These are phyloP conservation scores for Malus asiatica DNA, from an alignment of 306 rosid genomes.

Conservation along the genomic window DNA sequence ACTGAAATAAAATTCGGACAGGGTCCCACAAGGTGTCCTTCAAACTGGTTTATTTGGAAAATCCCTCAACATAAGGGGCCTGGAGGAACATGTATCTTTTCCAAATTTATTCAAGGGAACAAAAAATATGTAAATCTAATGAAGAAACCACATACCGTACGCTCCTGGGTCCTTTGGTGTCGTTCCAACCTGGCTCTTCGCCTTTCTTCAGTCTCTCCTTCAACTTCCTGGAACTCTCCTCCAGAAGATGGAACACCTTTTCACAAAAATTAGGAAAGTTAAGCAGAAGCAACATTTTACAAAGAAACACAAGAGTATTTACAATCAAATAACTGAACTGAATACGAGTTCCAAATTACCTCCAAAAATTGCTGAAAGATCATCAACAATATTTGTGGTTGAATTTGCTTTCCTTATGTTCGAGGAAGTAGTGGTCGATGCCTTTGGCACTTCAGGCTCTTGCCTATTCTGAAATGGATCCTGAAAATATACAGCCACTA, in stretches of 20 bases:
- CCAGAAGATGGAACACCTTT: slow-evolving; percentile 66
- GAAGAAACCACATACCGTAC: slow-evolving; percentile 55
- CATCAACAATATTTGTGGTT: slow-evolving; percentile 73
- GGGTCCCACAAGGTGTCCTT: neutral
- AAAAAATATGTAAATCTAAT: slow-evolving; percentile 6
- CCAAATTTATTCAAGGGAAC: neutral
- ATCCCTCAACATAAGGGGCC: neutral
- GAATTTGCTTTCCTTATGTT: slow-evolving; percentile 74
- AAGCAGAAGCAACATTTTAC: slow-evolving; percentile 14
- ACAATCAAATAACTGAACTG: slow-evolving; percentile 1
- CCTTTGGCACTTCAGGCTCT: slow-evolving; percentile 48
- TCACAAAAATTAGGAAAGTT: slow-evolving; percentile 24
- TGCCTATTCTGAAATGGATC: slow-evolving; percentile 47
- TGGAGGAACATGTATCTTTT: neutral
- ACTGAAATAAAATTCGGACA: neutral
- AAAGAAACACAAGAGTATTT: slow-evolving; percentile 1
- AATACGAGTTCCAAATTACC: slow-evolving; percentile 37
- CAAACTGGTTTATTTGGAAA: no score
- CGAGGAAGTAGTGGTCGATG: slow-evolving; percentile 45
- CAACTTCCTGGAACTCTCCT: slow-evolving; percentile 66
- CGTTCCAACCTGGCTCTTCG: slow-evolving; percentile 93
- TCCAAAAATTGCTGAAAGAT: slow-evolving; percentile 88
- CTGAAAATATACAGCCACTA: slow-evolving; percentile 23
- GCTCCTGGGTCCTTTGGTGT: slow-evolving; percentile 76
- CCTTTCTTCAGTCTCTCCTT: slow-evolving; percentile 94